Conservation (phyloP, 2,329 filamentous ascomycete genomes). For the Penicillium sp. region DNA sequence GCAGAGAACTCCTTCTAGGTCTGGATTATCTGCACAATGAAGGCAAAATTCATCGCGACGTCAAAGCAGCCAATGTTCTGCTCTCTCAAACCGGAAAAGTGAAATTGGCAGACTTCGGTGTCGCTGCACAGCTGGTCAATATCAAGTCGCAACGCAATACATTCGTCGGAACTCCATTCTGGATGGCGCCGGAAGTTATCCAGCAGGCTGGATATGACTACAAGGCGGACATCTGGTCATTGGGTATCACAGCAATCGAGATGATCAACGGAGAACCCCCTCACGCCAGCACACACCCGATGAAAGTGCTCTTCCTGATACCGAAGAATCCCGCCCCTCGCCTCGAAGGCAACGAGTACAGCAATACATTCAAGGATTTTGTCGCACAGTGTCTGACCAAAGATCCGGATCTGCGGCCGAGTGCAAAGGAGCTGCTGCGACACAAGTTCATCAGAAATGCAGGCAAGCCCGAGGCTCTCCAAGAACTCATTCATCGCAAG, state of each 20-base stretch:
- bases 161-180: slow-evolving; percentile 94
- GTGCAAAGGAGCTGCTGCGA: slow-evolving; percentile 79
- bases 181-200: slow-evolving; percentile 95
- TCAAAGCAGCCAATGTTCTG: slow-evolving; percentile 95
- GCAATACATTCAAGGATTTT: slow-evolving; percentile 91
- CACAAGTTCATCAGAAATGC: slow-evolving; percentile 85
- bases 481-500: slow-evolving; percentile 77
- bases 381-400: slow-evolving; percentile 86
- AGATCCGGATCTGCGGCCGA: slow-evolving; percentile 77
- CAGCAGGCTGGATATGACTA: slow-evolving; percentile 80
- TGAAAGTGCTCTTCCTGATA: slow-evolving; percentile 90
- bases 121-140: slow-evolving; percentile 92
- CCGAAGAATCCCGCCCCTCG: slow-evolving; percentile 82
- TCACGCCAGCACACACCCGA: slow-evolving; percentile 77
- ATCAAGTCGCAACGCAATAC: slow-evolving; percentile 97
- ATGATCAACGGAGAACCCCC: slow-evolving; percentile 87
- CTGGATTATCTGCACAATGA: slow-evolving; percentile 91
- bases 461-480: slow-evolving; percentile 80
- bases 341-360: slow-evolving; percentile 75
- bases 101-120: slow-evolving; percentile 95
- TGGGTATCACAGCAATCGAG: slow-evolving; percentile 89
- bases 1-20: slow-evolving; percentile 81
- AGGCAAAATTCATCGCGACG: slow-evolving; percentile 93
- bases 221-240: slow-evolving; percentile 89
- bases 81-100: slow-evolving; percentile 86